These are phyloP conservation scores for Alisma plantagoaquatica DNA, from an alignment of 106 monocot species.

Conservation along the genomic window DNA sequence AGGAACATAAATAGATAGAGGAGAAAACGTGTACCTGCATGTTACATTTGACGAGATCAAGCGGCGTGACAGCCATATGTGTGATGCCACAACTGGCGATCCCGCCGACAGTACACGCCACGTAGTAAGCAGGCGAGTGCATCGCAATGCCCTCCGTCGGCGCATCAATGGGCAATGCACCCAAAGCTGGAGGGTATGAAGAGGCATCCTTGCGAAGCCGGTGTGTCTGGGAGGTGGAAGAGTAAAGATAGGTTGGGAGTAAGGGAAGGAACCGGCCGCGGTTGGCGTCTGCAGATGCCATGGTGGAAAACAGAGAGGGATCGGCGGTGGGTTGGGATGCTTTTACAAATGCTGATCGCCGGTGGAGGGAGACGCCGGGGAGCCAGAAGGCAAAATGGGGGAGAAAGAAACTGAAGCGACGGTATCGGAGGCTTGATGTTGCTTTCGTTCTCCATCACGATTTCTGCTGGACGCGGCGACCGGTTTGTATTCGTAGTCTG, in stretches of 20 bases:
- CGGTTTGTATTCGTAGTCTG: no score
- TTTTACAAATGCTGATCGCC: no score
- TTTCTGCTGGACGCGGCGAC: no score
- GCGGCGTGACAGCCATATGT: conserved; percentile 56
- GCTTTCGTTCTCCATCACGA: no score
- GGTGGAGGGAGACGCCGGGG: neutral
- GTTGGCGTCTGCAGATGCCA: no score
- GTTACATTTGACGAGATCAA: conserved; percentile 80
- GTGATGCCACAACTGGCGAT: conserved; percentile 69
- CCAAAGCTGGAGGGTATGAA: neutral
- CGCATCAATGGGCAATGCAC: conserved; percentile 29
- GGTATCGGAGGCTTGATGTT: no score
- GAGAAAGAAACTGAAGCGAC: no score
- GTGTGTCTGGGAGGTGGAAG: conserved; percentile 8
- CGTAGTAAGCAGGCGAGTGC: conserved; percentile 59
- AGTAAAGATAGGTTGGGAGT: conserved; percentile 54
- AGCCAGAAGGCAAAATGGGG: no score
- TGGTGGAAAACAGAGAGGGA: no score
- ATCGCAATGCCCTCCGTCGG: conserved; percentile 67
- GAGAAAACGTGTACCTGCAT: conserved; percentile 75
- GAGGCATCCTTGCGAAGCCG: conserved; percentile 5
- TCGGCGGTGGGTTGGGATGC: no score
- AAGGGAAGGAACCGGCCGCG: conserved; percentile 28
- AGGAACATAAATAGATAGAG: neutral
- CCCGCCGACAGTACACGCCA: conserved; percentile 65